A percentile compares a stretch with the other conserved stretches of the same genome.
Evolutionary conservation across 495 filamentous ascomycete species (phyloP).

Genomic region (Annulohypoxylon nitens): DNA sequence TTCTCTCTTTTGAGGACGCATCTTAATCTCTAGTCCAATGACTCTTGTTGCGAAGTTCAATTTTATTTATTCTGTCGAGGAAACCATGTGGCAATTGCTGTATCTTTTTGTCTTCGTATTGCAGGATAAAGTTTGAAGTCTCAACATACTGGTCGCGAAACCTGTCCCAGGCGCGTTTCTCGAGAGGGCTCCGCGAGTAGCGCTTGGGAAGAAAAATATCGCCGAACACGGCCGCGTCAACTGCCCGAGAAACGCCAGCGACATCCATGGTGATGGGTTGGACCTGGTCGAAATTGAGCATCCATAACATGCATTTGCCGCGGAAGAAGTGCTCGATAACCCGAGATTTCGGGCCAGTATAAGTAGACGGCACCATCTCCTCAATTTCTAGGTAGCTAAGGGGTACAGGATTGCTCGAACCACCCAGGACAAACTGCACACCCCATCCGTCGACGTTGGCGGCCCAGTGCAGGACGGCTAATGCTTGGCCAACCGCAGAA

Average conservation of each 20-base stretch:
- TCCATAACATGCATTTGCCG: constrained; percentile 38
- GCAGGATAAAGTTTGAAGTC: not conserved
- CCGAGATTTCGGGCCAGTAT: constrained; percentile 32
- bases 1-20: not conserved
- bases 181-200: not conserved
- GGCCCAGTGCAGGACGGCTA: constrained; percentile 42
- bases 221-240: constrained; percentile 41
- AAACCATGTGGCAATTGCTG: not conserved
- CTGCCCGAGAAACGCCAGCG: constrained; percentile 39
- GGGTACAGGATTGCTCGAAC: constrained; percentile 12
- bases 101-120: not conserved
- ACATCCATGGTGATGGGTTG: constrained; percentile 42
- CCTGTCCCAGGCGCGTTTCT: constrained; percentile 12
- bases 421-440: constrained; percentile 42
- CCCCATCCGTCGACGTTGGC: constrained; percentile 33
- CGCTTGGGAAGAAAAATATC: constrained; percentile 47
- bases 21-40: not conserved
- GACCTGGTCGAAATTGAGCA: constrained; percentile 51
- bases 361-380: constrained; percentile 11
- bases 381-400: constrained; percentile 1
- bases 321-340: constrained; percentile 30
- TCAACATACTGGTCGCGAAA: constrained; percentile 22
- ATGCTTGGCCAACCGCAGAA: constrained; percentile 19
- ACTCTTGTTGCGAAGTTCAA: not conserved
- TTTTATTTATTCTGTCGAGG: not conserved